These are phyloP conservation scores for Globisporangium polare DNA, from an alignment of 352 stramenopile genomes.

Conservation along the genomic window DNA sequence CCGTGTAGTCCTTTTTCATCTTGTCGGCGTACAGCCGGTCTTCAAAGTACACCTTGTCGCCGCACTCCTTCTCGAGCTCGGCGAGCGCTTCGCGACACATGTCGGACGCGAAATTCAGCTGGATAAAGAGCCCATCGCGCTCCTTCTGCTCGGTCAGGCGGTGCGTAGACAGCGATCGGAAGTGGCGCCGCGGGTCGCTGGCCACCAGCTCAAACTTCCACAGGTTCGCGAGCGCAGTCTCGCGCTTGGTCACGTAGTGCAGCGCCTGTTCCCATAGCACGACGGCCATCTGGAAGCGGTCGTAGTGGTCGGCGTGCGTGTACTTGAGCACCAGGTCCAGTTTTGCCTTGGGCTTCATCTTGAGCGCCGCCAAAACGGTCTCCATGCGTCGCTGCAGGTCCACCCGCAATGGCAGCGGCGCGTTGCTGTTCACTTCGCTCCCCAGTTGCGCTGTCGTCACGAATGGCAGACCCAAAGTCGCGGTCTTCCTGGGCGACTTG, in stretches of 20 bases:
- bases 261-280: constrained; percentile 57
- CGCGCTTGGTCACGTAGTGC: constrained; percentile 33
- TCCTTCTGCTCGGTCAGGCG: constrained; percentile 61
- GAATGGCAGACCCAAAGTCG: background rate
- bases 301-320: constrained; percentile 50
- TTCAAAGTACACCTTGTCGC: constrained; percentile 37
- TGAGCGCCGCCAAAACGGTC: constrained; percentile 36
- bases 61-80: constrained; percentile 39
- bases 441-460: background rate
- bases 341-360: constrained; percentile 50
- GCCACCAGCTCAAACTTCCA: constrained; percentile 52
- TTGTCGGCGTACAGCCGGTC: constrained; percentile 54
- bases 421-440: constrained; percentile 21
- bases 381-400: constrained; percentile 68
- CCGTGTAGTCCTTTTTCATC: constrained; percentile 77
- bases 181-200: constrained; percentile 66
- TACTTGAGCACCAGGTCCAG: constrained; percentile 77
- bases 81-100: constrained; percentile 43
- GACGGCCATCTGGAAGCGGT: constrained; percentile 56
- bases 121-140: constrained; percentile 51
- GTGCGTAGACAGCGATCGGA: constrained; percentile 62
- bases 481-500: background rate
- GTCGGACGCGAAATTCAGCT: constrained; percentile 48
- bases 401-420: constrained; percentile 42
- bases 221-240: constrained; percentile 36